Base-by-base conservation (phyloP, 2,329 filamentous ascomycete genomes). In the Anthostomella pinea region DNA sequence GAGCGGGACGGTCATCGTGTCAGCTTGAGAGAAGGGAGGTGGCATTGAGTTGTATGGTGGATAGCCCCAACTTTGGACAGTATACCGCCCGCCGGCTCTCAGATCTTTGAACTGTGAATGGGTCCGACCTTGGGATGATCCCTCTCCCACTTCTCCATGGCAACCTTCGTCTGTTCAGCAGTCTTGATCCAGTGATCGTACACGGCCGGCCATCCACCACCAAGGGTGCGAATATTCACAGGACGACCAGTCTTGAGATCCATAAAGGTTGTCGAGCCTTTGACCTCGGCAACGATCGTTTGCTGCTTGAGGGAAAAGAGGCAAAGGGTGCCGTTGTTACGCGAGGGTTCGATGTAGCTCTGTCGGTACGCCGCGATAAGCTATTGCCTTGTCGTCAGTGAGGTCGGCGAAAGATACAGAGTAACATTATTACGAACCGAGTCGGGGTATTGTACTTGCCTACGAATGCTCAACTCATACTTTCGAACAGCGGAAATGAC, bases 301-400 rank as follows among this genome's bases (percentile, higher is more conserved):
- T 53, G 47, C 37, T 52, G 49, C 27, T 43, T 45, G 9, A 52
- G 43, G 2, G 47, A 55, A 27, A 44, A 51, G 5, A 53, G 35
- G 7, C 30, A 36, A 3, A 39, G 43, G 10, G 41, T 44, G 7
- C 43, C 44, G 17, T 29, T 32, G 14, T 49, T 46, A 1, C 43
- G 39, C 10, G 49, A 46, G 6, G 48, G 48, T 23, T 53, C 46
- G 8, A 48, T 41, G 15, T 9, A 14, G 4, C 47, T 45, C 19
- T 47, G 38, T 1, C 48, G 45, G 24, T 42, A 35, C 13, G 51
- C 49, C 2, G 41, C 42, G 16, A 53, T 51, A 10, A 54, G 30
- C 46, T 48, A 22, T 23, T n/a, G 5, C 8, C n/a, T 31, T 16
- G 24, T 22, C n/a, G n/a, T 30, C 3, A 30, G 14, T 8, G 13